Conservation (phyloP, 1,284 basidiomycete species). For the Malassezia caprae region DNA sequence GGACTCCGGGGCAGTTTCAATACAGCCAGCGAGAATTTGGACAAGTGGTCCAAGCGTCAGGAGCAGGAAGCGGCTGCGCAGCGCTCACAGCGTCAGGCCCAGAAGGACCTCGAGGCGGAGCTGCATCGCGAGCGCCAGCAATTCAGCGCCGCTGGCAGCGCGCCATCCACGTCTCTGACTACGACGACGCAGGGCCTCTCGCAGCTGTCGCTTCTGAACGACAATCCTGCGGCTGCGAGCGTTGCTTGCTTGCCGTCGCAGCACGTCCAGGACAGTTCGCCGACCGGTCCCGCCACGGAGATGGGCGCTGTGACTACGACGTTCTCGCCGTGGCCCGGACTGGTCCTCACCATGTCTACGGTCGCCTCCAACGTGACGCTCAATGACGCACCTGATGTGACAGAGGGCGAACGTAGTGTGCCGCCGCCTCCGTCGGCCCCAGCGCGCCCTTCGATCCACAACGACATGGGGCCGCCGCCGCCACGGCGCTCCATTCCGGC, state of each 20-base stretch:
- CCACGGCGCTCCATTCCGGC: background rate
- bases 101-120: slow-evolving; percentile 1
- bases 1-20: background rate
- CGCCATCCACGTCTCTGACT: background rate
- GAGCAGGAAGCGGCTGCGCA: background rate
- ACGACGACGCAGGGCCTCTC: background rate
- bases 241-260: slow-evolving; percentile 10
- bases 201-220: background rate
- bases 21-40: slow-evolving; percentile 2
- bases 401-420: background rate
- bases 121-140: slow-evolving; percentile 8
- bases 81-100: background rate
- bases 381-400: background rate
- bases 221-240: slow-evolving; percentile 12
- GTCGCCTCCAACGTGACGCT: slow-evolving; percentile 1
- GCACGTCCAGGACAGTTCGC: background rate
- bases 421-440: background rate
- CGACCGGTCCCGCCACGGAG: background rate
- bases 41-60: slow-evolving; percentile 4
- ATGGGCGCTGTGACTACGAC: slow-evolving; percentile 15
- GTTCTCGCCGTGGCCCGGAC: slow-evolving; percentile 17
- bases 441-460: slow-evolving; percentile 1
- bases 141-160: background rate
- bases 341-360: slow-evolving; percentile 12
- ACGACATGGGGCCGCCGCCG: slow-evolving; percentile 4